Base-by-base conservation (phyloP, 805 yeast genomes). In the Schwanniomyces sp. region DNA sequence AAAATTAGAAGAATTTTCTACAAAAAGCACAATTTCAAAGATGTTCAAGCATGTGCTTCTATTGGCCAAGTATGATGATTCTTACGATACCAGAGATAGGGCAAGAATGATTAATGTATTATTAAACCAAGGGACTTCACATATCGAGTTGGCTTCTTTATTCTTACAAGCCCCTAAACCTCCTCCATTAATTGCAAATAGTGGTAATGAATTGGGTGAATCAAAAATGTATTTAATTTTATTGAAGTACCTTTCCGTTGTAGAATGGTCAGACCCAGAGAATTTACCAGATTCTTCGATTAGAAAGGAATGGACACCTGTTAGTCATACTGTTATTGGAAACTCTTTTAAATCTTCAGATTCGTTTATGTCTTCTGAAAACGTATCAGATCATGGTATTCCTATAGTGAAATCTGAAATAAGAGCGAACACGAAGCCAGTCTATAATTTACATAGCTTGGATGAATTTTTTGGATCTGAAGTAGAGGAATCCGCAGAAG, bases 131-230 rank as follows among this genome's bases (percentile, higher is more conserved):
- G 70, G 69, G 11, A 48, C 48, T 30, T 58, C 50, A 51, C 57
- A 81, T 45, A 74, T 76, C 18, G 84, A 85, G 49, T 69, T 89
- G 52, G 91, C 91, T 0, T 74, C 84, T 2, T 70, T 89, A 30
- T 71, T 90, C 41, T 69, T 89, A 21, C 92, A 87, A 57, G 91
- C 88, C 0, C 89, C 91, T 4, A 88, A 88, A 56, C 87, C 87
- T 1, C 72, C 76, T 0, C 88, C 92, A 14, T 44, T 63, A 4
- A 62, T 68, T 62, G 81, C 57, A 9, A 17, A 42, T n/a, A 47
- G 44, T 24, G 47, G 48, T 12, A 24, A 45, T 2, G 40, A 45
- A 10, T 46, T 41, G 27, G 54, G 51, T 26, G 52, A 51, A 12
- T 51, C 50, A n/a, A 49, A 43, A 11, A 39, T 53, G 12, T 36